phyloP scores from a whole-genome alignment of 306 rosid species.

The Vigna mungo region DNA sequence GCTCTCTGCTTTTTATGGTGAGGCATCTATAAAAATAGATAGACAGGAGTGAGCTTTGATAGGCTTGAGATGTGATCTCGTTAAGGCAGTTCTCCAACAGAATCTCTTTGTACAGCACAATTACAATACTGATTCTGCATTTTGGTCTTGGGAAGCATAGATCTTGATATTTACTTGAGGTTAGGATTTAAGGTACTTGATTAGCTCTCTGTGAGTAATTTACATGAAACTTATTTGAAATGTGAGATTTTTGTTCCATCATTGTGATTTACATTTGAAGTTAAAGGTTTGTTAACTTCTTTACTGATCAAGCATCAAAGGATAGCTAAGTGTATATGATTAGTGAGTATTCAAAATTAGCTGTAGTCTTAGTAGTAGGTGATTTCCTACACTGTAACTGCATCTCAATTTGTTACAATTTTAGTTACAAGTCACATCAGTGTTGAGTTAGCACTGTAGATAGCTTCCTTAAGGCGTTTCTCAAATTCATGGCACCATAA shows the following conservation, averaged over 20 bases:
- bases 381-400: neutral
- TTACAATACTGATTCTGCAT: neutral
- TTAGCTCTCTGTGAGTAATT: neutral
- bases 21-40: neutral
- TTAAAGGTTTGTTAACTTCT: neutral
- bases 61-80: neutral
- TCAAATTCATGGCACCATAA: neutral
- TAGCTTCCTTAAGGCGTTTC: neutral
- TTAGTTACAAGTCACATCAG: neutral
- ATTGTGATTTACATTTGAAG: neutral
- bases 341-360: neutral
- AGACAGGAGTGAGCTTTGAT: neutral
- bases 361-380: neutral
- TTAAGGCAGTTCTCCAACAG: neutral
- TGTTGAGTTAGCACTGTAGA: neutral
- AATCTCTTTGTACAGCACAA: neutral
- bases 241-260: neutral
- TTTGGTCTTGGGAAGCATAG: neutral
- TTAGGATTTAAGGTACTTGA: neutral
- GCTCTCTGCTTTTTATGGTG: neutral
- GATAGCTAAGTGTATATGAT: conserved; percentile 10
- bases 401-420: neutral
- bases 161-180: neutral
- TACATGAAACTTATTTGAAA: neutral
- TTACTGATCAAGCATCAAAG: conserved; percentile 20